phyloP scores from a whole-genome alignment of 257 asterid species.

The Solanum microdontum region DNA sequence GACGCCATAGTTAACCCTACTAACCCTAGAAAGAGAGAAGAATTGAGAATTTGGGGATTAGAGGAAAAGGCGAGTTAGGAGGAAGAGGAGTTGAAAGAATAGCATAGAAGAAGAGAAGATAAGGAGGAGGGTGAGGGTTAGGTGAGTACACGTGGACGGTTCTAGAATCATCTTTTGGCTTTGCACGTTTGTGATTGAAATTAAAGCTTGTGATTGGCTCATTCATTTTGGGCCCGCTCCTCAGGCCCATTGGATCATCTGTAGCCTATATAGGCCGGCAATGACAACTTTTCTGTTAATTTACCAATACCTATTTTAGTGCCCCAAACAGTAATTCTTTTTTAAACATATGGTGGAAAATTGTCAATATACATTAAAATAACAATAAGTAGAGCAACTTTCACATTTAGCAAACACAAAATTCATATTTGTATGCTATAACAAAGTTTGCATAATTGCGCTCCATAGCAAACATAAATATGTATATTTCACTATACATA shows the following conservation, averaged over 20 bases:
- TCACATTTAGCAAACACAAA: too few species aligned
- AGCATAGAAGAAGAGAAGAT: conserved; percentile 2
- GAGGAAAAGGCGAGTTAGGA: conserved; percentile 11
- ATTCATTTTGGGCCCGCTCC: background rate
- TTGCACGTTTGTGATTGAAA: background rate
- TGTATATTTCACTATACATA: too few species aligned
- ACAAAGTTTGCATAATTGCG: too few species aligned
- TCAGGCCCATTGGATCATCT: background rate
- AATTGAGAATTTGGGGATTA: background rate
- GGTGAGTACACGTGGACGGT: conserved; percentile 34
- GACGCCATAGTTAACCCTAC: background rate
- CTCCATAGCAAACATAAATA: too few species aligned
- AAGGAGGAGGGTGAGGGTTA: conserved; percentile 21
- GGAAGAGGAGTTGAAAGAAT: background rate
- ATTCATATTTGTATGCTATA: too few species aligned
- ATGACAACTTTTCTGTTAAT: background rate
- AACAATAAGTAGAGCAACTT: too few species aligned
- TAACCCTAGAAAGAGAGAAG: conserved; percentile 2
- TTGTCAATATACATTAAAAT: too few species aligned
- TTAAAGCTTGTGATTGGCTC: background rate
- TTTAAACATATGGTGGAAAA: too few species aligned
- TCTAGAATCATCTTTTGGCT: conserved; percentile 13
- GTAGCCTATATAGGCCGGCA: background rate
- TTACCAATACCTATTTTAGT: background rate
- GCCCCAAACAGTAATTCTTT: background rate